Percentiles rank a stretch among this genome's conserved stretches.
Conservation (phyloP, 2,329 filamentous ascomycete species). For the Hypoxylon sp. region DNA sequence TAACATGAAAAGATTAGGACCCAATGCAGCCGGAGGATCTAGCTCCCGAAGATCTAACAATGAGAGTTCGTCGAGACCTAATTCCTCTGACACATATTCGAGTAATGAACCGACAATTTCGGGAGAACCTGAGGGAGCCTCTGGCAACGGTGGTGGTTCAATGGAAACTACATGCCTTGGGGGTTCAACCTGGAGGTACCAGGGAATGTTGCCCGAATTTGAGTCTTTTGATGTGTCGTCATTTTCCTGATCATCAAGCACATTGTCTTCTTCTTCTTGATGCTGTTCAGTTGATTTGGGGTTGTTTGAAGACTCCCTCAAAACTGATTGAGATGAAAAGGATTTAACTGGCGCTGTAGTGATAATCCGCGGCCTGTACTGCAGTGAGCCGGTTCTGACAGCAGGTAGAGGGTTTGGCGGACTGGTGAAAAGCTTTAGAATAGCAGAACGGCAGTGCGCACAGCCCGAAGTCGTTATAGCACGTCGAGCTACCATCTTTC, state of each 20-base stretch:
- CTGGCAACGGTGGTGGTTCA: conserved; percentile 57
- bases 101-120: conserved; percentile 76
- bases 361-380: conserved; percentile 14
- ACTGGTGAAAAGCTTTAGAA: conserved; percentile 42
- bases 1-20: conserved; percentile 89
- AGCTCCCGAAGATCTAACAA: conserved; percentile 85
- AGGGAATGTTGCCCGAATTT: conserved; percentile 54
- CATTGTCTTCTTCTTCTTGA: conserved; percentile 12
- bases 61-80: conserved; percentile 83
- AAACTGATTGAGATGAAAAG: conserved; percentile 34
- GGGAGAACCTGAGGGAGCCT: conserved; percentile 73
- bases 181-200: conserved; percentile 84
- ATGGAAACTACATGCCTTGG: conserved; percentile 60
- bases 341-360: conserved; percentile 19
- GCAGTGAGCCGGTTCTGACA: conserved; percentile 21
- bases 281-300: conserved; percentile 3
- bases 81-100: conserved; percentile 80
- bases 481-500: conserved; percentile 41
- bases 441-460: conserved; percentile 43
- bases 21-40: conserved; percentile 86
- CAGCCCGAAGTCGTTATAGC: conserved; percentile 42
- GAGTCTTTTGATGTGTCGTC: conserved; percentile 13
- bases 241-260: conserved; percentile 8
- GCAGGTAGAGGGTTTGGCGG: conserved; percentile 27
- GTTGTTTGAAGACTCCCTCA: conserved; percentile 9